Percentiles rank a stretch among this genome's conserved stretches.
Evolutionary conservation across 768 basidiomycete species (phyloP).

Genomic region (Mrakia hoshinonis): DNA sequence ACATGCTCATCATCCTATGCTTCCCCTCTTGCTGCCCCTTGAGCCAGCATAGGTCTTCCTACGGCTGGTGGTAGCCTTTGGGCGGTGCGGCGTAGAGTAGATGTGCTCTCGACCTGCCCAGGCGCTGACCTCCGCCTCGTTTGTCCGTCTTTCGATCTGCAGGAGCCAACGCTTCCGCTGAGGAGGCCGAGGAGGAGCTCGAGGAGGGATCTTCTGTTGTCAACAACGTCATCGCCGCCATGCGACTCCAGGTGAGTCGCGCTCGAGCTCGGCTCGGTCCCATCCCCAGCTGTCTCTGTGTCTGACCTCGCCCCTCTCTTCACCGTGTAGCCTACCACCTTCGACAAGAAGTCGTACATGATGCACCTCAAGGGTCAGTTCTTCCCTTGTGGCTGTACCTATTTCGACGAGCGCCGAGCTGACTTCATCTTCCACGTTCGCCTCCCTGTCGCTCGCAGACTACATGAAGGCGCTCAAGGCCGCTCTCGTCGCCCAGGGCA

Average conservation of each 20-base stretch:
- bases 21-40: background rate
- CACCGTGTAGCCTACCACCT: constrained; percentile 47
- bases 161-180: constrained; percentile 90
- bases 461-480: constrained; percentile 91
- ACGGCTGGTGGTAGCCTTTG: too few species aligned
- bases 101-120: too few species aligned
- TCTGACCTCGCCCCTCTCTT: background rate
- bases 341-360: constrained; percentile 67
- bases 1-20: constrained; percentile 31
- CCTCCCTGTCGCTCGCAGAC: constrained; percentile 38
- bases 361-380: constrained; percentile 33
- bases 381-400: background rate
- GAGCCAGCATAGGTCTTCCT: too few species aligned
- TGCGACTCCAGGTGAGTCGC: constrained; percentile 60
- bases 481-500: constrained; percentile 45
- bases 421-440: background rate
- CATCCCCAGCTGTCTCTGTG: background rate
- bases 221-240: constrained; percentile 86
- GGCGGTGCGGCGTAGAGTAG: too few species aligned
- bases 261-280: background rate
- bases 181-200: constrained; percentile 70
- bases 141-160: too few species aligned
- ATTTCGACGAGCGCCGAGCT: background rate
- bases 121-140: too few species aligned
- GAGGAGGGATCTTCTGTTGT: constrained; percentile 68